Evolutionary conservation across 2,329 filamentous ascomycete genomes (phyloP).

Genomic region (Didymella sp.): DNA sequence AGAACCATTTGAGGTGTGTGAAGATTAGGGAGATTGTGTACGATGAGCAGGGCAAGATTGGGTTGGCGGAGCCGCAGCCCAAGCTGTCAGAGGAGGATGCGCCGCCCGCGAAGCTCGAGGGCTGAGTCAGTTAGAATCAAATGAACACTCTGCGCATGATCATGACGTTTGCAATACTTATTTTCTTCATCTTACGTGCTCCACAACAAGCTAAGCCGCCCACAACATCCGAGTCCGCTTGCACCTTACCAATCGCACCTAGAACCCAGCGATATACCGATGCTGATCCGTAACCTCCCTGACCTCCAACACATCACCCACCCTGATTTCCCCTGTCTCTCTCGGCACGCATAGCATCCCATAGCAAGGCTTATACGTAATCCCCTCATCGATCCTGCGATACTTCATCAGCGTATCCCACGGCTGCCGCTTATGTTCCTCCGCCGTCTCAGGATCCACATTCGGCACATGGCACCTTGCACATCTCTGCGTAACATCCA

Average conservation of each 20-base stretch:
- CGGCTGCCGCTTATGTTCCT: constrained; percentile 65
- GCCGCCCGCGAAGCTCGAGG: constrained; percentile 12
- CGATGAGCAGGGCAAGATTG: constrained; percentile 69
- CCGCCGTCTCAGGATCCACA: constrained; percentile 67
- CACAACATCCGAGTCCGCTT: background rate
- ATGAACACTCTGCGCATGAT: background rate
- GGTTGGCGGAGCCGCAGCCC: constrained; percentile 43
- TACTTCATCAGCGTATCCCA: constrained; percentile 69
- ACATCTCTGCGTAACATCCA: constrained; percentile 67
- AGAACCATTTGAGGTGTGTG: constrained; percentile 74
- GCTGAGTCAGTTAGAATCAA: background rate
- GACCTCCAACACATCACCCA: constrained; percentile 67
- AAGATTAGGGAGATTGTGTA: constrained; percentile 80
- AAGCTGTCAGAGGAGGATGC: constrained; percentile 27
- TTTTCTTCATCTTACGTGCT: background rate
- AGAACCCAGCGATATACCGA: constrained; percentile 57
- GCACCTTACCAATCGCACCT: background rate
- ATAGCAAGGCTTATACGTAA: constrained; percentile 71
- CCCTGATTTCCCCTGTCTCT: constrained; percentile 62
- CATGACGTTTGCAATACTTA: background rate
- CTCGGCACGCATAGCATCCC: constrained; percentile 69
- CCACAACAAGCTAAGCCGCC: background rate
- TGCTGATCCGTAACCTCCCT: constrained; percentile 64
- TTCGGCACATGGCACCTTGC: constrained; percentile 69
- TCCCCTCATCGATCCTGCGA: constrained; percentile 64